Conservation (phyloP, 371 early-diverging fungal species). For the Rhizopus sp. region DNA sequence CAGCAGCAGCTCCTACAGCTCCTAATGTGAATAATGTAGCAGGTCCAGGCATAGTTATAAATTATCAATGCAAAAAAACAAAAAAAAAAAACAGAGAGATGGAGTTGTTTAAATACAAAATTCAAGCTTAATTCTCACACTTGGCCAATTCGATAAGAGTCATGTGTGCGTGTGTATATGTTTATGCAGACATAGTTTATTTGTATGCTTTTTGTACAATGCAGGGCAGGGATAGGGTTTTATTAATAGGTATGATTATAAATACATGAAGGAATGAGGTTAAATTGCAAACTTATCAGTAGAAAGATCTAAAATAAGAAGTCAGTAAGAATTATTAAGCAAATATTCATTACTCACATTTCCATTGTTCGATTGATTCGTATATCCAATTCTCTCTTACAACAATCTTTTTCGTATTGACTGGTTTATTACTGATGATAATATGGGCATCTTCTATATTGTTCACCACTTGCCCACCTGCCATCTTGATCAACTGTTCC, state of each 20-base stretch:
- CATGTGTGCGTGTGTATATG: too few species aligned
- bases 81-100: neutral
- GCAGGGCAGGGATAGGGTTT: too few species aligned
- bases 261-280: conserved; percentile 2
- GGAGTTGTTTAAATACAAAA: neutral
- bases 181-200: too few species aligned
- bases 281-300: neutral
- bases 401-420: conserved; percentile 8
- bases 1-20: conserved; percentile 45
- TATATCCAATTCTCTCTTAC: conserved; percentile 22
- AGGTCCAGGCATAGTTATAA: conserved; percentile 40
- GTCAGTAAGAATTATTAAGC: neutral
- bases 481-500: conserved; percentile 7
- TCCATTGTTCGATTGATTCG: conserved; percentile 25
- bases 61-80: neutral
- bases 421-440: conserved; percentile 12
- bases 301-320: neutral
- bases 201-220: too few species aligned
- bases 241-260: neutral
- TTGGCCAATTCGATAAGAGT: too few species aligned
- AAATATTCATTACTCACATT: conserved; percentile 12
- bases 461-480: conserved; percentile 10
- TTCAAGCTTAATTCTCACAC: too few species aligned
- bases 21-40: conserved; percentile 46
- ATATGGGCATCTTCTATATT: conserved; percentile 13